Evolutionary conservation across 75 land plant genomes (phyloP), one percentile per base, ranked within the genome.

Genomic region (Pinus tabuliformis): DNA sequence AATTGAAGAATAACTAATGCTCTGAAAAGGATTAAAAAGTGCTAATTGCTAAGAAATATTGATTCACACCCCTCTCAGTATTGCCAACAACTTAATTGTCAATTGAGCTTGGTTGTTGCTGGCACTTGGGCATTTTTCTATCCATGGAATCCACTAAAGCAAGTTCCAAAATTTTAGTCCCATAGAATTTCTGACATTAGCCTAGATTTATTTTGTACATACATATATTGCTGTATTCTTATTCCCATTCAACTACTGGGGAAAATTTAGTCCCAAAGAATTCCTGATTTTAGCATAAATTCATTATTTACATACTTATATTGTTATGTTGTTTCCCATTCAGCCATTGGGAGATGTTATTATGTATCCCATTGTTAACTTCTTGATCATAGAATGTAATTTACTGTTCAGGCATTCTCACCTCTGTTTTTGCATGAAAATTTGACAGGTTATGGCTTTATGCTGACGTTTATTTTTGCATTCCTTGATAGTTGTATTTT

Each of bases 401-500:
- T 36, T 33, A 36, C 20, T 68, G n/a, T 68, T 9, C 20, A 37
- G 42, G 72, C 39, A 42, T 49, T 3, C 52, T 42, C 18, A 18
- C 36, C 36, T 64, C 8, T 64, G 36, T 16, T 64, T 64, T 17
- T 64, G 36, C 33, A 64, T 36, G 18, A 30, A 20, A 64, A 36
- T 5, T 64, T 68, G 20, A 21, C 16, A 42, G 3, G 3, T n/a
- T 6, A 42, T n/a, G 72, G 54, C 54, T 49, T 20, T n/a, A 20
- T 7, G 61, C 5, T 73, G 59, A 73, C 20, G 22, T 49, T 12
- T 45, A 22, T 21, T 57, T 57, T 17, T 73, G 14, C 30, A 33
- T 56, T 73, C 22, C 62, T 52, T 24, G 33, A 52, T 28, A 52
- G 21, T 73, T 49, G 58, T 24, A 73, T 52, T 73, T 54, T 73